Percentiles rank a stretch among this genome's conserved stretches.
Conservation (phyloP, 2,329 filamentous ascomycete species). For the Cyphellophora europaea region DNA sequence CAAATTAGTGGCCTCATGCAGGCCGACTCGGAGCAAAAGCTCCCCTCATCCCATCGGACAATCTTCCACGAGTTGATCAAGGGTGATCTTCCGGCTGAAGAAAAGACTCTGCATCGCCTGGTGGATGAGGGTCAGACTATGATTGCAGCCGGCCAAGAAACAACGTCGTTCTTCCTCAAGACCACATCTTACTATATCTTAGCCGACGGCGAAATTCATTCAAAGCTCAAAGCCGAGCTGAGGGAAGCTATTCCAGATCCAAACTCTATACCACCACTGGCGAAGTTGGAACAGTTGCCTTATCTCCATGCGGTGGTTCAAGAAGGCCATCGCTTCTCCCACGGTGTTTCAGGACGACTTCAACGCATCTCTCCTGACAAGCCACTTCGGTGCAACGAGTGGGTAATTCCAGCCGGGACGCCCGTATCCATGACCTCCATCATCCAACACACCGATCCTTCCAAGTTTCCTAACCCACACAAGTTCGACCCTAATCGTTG, state of each 20-base stretch:
- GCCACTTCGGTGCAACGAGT: slow-evolving; percentile 21
- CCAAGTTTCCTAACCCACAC: slow-evolving; percentile 26
- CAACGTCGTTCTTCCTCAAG: slow-evolving; percentile 16
- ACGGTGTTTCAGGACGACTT: slow-evolving; percentile 10
- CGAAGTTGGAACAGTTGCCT: slow-evolving; percentile 19
- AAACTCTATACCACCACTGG: slow-evolving; percentile 4
- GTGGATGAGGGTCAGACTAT: slow-evolving; percentile 23
- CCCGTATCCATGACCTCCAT: slow-evolving; percentile 20
- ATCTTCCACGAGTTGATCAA: slow-evolving; percentile 21
- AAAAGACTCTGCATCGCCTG: slow-evolving; percentile 22
- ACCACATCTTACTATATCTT: slow-evolving; percentile 7
- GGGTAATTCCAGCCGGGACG: slow-evolving; percentile 23
- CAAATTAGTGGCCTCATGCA: slow-evolving; percentile 6
- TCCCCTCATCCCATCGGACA: slow-evolving; percentile 12
- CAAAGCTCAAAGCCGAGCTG: slow-evolving; percentile 8
- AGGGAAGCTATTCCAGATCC: slow-evolving; percentile 7
- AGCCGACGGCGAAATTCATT: slow-evolving; percentile 4
- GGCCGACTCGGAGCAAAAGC: neutral
- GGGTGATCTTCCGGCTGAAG: slow-evolving; percentile 18
- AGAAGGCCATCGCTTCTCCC: slow-evolving; percentile 20
- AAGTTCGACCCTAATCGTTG: slow-evolving; percentile 32
- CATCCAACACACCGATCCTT: slow-evolving; percentile 18
- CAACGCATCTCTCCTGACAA: slow-evolving; percentile 15
- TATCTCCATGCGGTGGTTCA: slow-evolving; percentile 22
- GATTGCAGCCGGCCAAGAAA: slow-evolving; percentile 25